These are phyloP conservation scores for Raddia guianensis DNA, from an alignment of 176 grass and related monocot species.

Conservation along the genomic window DNA sequence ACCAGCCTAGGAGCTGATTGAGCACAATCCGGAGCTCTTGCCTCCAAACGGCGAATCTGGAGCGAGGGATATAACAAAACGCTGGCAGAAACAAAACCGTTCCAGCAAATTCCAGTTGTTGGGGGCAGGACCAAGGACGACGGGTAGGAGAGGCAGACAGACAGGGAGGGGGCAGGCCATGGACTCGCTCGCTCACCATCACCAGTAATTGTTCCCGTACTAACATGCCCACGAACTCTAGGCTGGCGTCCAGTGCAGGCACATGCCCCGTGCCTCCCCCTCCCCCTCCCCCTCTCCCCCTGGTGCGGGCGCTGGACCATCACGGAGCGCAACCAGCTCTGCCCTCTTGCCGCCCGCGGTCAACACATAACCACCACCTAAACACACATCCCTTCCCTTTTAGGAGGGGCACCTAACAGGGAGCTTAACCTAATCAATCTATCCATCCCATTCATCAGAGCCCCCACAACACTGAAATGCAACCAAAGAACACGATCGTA, in stretches of 20 bases:
- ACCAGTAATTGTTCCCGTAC: constrained; percentile 3
- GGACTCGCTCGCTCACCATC: neutral
- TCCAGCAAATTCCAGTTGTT: constrained; percentile 40
- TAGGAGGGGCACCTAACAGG: neutral
- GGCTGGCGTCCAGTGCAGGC: constrained; percentile 52
- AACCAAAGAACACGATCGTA: no score
- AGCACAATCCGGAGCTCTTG: no score
- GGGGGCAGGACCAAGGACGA: constrained; percentile 1
- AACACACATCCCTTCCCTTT: neutral
- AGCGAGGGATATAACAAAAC: neutral
- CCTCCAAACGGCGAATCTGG: no score
- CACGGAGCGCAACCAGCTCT: neutral
- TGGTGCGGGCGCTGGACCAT: constrained; percentile 13
- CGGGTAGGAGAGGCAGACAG: neutral
- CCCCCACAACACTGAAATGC: no score
- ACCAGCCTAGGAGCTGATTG: no score
- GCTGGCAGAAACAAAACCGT: neutral
- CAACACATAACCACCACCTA: constrained; percentile 47
- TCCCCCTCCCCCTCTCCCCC: neutral
- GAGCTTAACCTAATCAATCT: neutral
- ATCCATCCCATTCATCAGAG: no score
- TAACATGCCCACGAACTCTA: constrained; percentile 42
- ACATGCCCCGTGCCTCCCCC: constrained; percentile 35
- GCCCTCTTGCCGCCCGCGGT: constrained; percentile 2
- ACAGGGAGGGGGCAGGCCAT: neutral